Conservation (phyloP, 768 basidiomycete species). For the Tulasnella calospora region DNA sequence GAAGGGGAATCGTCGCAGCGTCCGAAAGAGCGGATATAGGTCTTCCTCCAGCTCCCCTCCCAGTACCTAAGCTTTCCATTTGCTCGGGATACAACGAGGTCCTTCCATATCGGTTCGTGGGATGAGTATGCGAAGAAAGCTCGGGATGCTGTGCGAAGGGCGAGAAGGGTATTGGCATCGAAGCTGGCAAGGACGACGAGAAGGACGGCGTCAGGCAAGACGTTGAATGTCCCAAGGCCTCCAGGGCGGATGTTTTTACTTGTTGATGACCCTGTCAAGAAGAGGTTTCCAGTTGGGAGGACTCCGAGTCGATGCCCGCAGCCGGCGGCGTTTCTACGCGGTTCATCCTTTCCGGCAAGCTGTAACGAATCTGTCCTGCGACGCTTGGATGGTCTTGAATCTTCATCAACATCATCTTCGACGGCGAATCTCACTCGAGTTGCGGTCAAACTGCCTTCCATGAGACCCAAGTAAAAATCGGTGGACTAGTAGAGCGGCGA, state of each 20-base stretch:
- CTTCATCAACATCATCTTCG: not conserved
- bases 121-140: constrained; percentile 21
- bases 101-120: constrained; percentile 24
- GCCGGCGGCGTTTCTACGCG: not conserved
- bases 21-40: constrained; percentile 16
- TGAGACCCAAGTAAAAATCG: not conserved
- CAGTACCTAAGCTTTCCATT: constrained; percentile 1
- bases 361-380: not conserved
- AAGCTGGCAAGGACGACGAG: constrained; percentile 9
- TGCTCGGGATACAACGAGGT: not conserved
- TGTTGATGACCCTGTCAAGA: not conserved
- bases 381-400: constrained; percentile 1
- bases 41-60: constrained; percentile 25
- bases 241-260: not conserved
- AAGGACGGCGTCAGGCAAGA: constrained; percentile 13
- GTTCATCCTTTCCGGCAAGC: not conserved
- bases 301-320: constrained; percentile 16
- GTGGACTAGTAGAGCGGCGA: not conserved
- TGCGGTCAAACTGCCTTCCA: not conserved
- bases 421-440: constrained; percentile 7
- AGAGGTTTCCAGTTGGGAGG: constrained; percentile 23
- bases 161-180: not conserved
- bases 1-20: not conserved
- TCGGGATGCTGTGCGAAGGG: constrained; percentile 8
- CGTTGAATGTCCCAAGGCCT: constrained; percentile 10